phyloP scores from a whole-genome alignment of 2,329 filamentous ascomycete species.

The Endocalyx cinctus region DNA sequence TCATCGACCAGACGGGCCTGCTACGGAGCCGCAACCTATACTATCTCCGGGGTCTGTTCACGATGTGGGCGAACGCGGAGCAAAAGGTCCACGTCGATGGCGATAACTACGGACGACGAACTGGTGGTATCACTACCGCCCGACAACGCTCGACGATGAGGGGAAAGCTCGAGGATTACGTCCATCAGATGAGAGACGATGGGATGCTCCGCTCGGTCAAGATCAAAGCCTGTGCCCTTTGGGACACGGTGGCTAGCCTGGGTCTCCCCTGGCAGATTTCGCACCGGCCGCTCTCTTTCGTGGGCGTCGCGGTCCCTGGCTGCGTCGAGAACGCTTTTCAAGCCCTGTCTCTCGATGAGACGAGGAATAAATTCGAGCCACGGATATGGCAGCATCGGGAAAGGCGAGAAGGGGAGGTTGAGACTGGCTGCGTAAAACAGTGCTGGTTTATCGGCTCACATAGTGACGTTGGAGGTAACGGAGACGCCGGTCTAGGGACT shows the following conservation, averaged over 20 bases:
- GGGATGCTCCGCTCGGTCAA: background rate
- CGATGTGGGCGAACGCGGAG: background rate
- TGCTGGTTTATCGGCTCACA: background rate
- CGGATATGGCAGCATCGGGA: too few relatives aligned
- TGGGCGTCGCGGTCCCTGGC: background rate
- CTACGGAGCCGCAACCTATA: conserved; percentile 5
- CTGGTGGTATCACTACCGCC: too few relatives aligned
- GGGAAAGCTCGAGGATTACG: background rate
- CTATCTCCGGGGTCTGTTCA: conserved; percentile 4
- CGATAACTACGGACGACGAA: too few relatives aligned
- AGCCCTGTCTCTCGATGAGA: background rate
- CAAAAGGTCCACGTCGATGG: too few relatives aligned
- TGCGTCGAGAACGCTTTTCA: background rate
- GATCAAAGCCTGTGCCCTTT: background rate
- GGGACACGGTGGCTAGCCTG: background rate
- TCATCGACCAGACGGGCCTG: conserved; percentile 20
- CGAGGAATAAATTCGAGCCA: background rate
- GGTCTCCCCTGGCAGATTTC: too few relatives aligned
- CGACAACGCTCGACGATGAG: too few relatives aligned
- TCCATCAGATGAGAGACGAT: background rate
- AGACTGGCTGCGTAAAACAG: too few relatives aligned
- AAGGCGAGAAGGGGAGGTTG: background rate
- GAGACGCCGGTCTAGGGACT: background rate
- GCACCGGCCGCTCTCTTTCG: too few relatives aligned
- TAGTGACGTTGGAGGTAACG: background rate